Percentiles rank a stretch among this genome's conserved stretches.
Evolutionary conservation across 164 flowering plant species (phyloP).

Genomic region (Aristolochia contorta): DNA sequence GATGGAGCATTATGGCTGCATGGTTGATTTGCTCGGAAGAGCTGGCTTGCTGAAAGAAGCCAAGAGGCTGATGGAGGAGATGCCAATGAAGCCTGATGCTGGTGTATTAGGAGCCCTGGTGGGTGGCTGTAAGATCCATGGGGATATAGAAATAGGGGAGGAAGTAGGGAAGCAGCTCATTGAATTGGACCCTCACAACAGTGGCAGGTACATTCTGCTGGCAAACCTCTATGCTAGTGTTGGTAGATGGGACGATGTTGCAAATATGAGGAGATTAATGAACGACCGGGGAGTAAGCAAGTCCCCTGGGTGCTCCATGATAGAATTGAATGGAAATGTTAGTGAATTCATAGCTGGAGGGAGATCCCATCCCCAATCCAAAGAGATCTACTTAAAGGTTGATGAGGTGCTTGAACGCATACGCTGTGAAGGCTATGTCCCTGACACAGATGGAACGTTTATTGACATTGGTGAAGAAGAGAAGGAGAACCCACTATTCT

Average conservation of each 20-base stretch:
- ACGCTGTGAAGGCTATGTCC: conserved; percentile 8
- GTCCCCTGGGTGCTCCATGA: conserved; percentile 14
- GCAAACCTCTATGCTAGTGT: conserved; percentile 12
- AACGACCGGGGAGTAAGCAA: conserved; percentile 11
- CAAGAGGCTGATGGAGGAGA: conserved; percentile 10
- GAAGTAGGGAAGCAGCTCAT: conserved; percentile 11
- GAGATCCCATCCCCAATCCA: conserved; percentile 10
- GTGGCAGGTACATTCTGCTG: conserved; percentile 13
- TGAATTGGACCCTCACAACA: conserved; percentile 13
- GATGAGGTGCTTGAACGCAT: conserved; percentile 9
- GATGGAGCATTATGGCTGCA: conserved; percentile 15
- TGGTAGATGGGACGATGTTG: conserved; percentile 15
- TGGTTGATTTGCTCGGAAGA: conserved; percentile 17
- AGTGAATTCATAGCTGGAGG: conserved; percentile 13
- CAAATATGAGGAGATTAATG: conserved; percentile 12
- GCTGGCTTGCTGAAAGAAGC: conserved; percentile 11
- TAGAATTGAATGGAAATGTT: conserved; percentile 12
- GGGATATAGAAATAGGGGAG: conserved; percentile 7
- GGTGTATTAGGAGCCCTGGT: conserved; percentile 14
- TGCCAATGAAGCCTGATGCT: conserved; percentile 16
- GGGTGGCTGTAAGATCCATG: conserved; percentile 15
- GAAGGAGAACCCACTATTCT: conserved; percentile 10
- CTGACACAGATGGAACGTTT: conserved; percentile 7
- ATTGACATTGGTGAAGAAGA: conserved; percentile 12
- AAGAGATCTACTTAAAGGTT: conserved; percentile 11